Percentiles rank a stretch among this genome's conserved stretches.
Evolutionary conservation across 495 filamentous ascomycete genomes (phyloP).

Genomic region (Chaetomium tenue): DNA sequence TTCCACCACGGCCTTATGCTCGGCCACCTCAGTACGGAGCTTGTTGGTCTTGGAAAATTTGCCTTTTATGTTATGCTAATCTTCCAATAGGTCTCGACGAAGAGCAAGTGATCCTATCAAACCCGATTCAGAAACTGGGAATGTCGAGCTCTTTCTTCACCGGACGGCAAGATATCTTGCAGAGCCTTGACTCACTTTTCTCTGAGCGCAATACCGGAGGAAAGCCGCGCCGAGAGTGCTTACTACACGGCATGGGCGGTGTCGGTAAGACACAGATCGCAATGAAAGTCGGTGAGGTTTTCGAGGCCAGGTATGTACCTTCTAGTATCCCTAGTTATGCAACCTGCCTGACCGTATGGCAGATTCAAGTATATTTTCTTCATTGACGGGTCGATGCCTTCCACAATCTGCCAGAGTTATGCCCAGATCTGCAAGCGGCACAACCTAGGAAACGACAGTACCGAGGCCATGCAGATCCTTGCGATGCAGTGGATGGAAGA

Average conservation of each 20-base stretch:
- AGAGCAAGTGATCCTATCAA: slow-evolving; percentile 3
- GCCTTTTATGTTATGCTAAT: no score
- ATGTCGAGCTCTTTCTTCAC: slow-evolving; percentile 25
- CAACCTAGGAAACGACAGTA: no score
- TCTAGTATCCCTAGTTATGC: not conserved
- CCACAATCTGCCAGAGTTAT: slow-evolving; percentile 25
- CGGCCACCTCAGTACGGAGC: slow-evolving; percentile 15
- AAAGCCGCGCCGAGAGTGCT: slow-evolving; percentile 15
- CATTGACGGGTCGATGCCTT: slow-evolving; percentile 19
- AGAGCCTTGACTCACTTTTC: slow-evolving; percentile 17
- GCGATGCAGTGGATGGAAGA: slow-evolving; percentile 18
- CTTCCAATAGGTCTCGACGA: slow-evolving; percentile 1
- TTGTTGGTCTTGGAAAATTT: no score
- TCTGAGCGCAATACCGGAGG: not conserved
- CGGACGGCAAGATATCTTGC: slow-evolving; percentile 24
- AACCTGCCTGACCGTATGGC: not conserved
- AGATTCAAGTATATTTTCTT: slow-evolving; percentile 28
- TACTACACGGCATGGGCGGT: slow-evolving; percentile 29
- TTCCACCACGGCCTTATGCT: slow-evolving; percentile 20
- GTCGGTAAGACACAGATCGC: slow-evolving; percentile 32
- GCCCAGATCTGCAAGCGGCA: slow-evolving; percentile 7
- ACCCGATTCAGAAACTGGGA: not conserved
- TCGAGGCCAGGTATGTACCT: slow-evolving; percentile 12
- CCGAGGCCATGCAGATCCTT: no score
- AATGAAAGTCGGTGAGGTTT: slow-evolving; percentile 15